These are phyloP conservation scores for Pisolithus albus DNA, from an alignment of 768 basidiomycete species.

Conservation along the genomic window DNA sequence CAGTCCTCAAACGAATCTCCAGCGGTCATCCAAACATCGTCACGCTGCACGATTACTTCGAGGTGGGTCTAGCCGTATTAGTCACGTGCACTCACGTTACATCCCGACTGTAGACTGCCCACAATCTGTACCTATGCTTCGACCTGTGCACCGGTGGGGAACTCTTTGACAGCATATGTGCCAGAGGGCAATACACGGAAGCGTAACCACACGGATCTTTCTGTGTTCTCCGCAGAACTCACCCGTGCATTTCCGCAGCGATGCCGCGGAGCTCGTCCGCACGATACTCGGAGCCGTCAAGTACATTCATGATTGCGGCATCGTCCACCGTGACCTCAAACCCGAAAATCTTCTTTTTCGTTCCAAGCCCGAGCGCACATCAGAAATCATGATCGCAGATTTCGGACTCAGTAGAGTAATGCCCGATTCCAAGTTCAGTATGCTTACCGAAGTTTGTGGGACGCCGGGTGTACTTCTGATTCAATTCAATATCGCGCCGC, in stretches of 20 bases:
- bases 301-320: conserved; percentile 86
- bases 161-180: conserved; percentile 98
- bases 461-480: conserved; percentile 65
- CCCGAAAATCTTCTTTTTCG: conserved; percentile 98
- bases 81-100: neutral
- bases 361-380: conserved; percentile 69
- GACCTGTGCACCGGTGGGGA: conserved; percentile 97
- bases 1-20: conserved; percentile 88
- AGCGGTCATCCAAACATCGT: conserved; percentile 88
- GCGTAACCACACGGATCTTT: conserved; percentile 43
- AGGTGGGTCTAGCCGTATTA: conserved; percentile 41
- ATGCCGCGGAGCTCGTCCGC: conserved; percentile 82
- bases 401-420: conserved; percentile 91
- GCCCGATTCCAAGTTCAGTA: conserved; percentile 80
- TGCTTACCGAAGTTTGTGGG: conserved; percentile 93
- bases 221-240: conserved; percentile 8
- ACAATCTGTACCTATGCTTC: conserved; percentile 91
- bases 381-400: conserved; percentile 96
- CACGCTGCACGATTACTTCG: conserved; percentile 93
- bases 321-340: conserved; percentile 96
- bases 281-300: conserved; percentile 83
- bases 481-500: neutral
- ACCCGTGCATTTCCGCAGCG: conserved; percentile 42
- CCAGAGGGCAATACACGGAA: conserved; percentile 95
- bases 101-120: conserved; percentile 53